Evolutionary conservation across 1,284 basidiomycete genomes (phyloP), one percentile per base, ranked within the genome.

Genomic region (Ceratobasidium sp.): DNA sequence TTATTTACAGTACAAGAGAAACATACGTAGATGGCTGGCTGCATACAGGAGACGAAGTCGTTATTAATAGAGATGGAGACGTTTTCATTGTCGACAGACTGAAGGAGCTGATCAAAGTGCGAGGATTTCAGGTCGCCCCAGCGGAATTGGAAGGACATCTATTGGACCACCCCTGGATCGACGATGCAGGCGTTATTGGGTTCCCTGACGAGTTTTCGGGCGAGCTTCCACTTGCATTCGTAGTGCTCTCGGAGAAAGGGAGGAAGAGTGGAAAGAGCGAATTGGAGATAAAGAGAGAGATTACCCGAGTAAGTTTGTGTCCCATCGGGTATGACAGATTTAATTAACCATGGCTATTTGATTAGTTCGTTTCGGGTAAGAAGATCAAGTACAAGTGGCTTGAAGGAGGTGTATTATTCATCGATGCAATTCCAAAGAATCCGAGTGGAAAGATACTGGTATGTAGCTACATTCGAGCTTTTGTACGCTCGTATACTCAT

Each of bases 141-240:
- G 73, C 73, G 9, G 73, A 90, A 73, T 78, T 90, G 0, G 89
- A 90, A 74, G 88, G 89, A 0, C 88, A 89, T 76, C 78, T 94
- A 30, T 80, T 94, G 70, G 74, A 86, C 76, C 88, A 91, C 72
- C 78, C 82, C 0, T 88, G 88, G 72, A 85, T 93, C 2, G 80
- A 80, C 0, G 87, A 92, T 69, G 82, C 81, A 0, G 91, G 90
- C 73, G 88, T 94, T 11, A 87, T 94, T 5, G 85, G 89, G 1
- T 76, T 92, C 1, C 83, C 83, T 0, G 89, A 94, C 74, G 89
- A 92, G 14, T 89, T 87, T 72, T 88, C 84, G 56, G 91, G 91
- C 41, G 91, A 94, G 66, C 68, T 90, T 2, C 91, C 92, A 0
- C 76, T 89, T 52, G 89, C 88, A 0, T 92, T 85, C 74, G 79